These are phyloP conservation scores for Suillus tomentosus DNA, from an alignment of 768 basidiomycete genomes.

Conservation along the genomic window DNA sequence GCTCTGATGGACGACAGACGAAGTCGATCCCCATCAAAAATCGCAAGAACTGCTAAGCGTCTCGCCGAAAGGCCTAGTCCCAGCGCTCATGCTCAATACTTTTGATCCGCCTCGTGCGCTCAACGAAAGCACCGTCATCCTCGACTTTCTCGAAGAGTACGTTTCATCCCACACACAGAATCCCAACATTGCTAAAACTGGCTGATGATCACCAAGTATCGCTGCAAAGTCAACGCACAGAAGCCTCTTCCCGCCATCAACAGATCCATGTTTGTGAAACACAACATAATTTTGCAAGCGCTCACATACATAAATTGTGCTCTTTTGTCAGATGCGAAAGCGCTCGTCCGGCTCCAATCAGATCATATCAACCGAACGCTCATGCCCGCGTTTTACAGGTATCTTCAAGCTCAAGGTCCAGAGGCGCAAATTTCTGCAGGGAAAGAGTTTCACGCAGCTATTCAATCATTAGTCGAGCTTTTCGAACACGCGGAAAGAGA, in stretches of 20 bases:
- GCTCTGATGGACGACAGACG: slow-evolving; percentile 44
- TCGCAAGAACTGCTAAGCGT: slow-evolving; percentile 76
- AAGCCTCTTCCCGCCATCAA: slow-evolving; percentile 57
- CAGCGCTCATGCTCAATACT: slow-evolving; percentile 58
- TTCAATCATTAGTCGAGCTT: slow-evolving; percentile 53
- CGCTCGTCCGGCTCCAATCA: slow-evolving; percentile 64
- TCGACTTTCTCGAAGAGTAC: slow-evolving; percentile 80
- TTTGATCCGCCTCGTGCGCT: slow-evolving; percentile 59
- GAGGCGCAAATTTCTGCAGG: slow-evolving; percentile 51
- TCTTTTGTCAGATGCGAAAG: slow-evolving; percentile 55
- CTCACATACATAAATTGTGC: slow-evolving; percentile 1
- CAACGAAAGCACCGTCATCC: slow-evolving; percentile 79
- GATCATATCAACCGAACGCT: slow-evolving; percentile 67
- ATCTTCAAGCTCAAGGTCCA: slow-evolving; percentile 66
- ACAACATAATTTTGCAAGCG: neutral
- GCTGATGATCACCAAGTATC: slow-evolving; percentile 37
- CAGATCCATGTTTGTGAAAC: slow-evolving; percentile 56
- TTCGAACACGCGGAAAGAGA: slow-evolving; percentile 59
- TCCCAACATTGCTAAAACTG: neutral
- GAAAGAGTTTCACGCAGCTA: slow-evolving; percentile 53
- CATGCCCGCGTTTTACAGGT: slow-evolving; percentile 75
- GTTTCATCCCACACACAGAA: slow-evolving; percentile 21
- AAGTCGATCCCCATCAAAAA: slow-evolving; percentile 84
- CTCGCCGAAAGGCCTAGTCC: slow-evolving; percentile 83
- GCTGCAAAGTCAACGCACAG: slow-evolving; percentile 48